Percentiles rank a stretch among this genome's conserved stretches.
Conservation (phyloP, 768 basidiomycete genomes). For the Mycena vitilis region DNA sequence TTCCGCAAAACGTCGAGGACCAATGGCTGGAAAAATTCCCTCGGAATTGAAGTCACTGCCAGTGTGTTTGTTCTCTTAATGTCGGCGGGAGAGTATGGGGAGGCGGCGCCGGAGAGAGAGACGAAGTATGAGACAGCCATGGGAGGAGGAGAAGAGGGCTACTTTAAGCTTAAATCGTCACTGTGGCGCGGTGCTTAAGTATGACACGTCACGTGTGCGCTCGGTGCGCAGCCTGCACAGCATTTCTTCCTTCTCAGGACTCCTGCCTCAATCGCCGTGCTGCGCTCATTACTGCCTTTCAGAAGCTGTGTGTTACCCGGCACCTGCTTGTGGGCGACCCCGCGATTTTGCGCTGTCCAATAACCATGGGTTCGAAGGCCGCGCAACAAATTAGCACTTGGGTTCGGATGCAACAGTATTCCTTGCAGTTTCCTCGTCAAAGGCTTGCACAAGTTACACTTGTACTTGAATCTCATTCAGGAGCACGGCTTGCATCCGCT, state of each 20-base stretch:
- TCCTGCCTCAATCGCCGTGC: neutral
- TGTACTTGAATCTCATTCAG: too few species aligned
- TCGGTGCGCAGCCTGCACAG: neutral
- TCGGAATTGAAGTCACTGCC: slow-evolving; percentile 82
- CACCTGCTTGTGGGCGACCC: neutral
- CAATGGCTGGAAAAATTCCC: slow-evolving; percentile 78
- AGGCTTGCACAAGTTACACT: too few species aligned
- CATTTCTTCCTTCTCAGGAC: neutral
- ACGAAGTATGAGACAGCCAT: slow-evolving; percentile 33
- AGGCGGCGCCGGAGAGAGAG: slow-evolving; percentile 33
- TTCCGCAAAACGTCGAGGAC: slow-evolving; percentile 73
- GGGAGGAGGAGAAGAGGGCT: neutral
- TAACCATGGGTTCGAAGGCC: too few species aligned
- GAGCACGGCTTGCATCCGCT: too few species aligned
- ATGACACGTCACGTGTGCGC: neutral
- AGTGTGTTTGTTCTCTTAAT: slow-evolving; percentile 79
- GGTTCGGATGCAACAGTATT: too few species aligned
- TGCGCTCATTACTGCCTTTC: neutral
- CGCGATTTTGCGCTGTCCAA: too few species aligned
- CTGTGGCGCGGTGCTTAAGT: neutral
- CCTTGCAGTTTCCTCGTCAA: too few species aligned
- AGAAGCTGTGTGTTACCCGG: slow-evolving; percentile 18
- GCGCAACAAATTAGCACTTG: too few species aligned
- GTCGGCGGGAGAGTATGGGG: slow-evolving; percentile 30
- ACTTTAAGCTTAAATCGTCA: neutral